These are phyloP conservation scores for Microthlaspi erraticum DNA, from an alignment of 345 rosid genomes.

Conservation along the genomic window DNA sequence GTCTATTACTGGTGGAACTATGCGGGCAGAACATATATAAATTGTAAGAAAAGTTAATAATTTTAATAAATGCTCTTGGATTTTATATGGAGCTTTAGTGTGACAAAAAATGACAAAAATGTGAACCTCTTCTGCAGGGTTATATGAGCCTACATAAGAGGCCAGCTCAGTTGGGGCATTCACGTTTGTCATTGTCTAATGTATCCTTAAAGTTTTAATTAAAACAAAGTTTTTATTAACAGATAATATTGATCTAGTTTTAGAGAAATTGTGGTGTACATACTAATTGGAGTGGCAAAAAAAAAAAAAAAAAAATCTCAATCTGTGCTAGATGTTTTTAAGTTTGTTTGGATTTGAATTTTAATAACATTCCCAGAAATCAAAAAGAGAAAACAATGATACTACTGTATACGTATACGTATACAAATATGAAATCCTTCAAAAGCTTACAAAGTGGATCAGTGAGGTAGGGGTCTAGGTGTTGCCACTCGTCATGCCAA, in stretches of 20 bases:
- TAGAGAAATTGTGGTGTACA: no score
- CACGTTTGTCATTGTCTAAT: constrained; percentile 33
- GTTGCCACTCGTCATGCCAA: constrained; percentile 31
- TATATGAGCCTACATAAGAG: constrained; percentile 32
- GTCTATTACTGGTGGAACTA: constrained; percentile 35
- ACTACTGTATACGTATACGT: neutral
- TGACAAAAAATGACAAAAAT: constrained; percentile 35
- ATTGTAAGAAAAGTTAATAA: neutral
- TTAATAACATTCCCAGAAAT: no score
- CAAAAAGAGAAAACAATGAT: no score
- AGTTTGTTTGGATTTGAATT: neutral
- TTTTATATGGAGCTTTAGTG: constrained; percentile 30
- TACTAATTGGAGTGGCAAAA: neutral
- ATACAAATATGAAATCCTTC: constrained; percentile 1
- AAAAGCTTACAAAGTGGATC: constrained; percentile 23
- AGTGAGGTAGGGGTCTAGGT: constrained; percentile 26
- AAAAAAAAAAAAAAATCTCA: neutral
- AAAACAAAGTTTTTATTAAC: neutral
- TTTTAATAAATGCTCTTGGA: constrained; percentile 24
- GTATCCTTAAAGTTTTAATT: neutral
- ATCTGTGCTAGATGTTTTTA: neutral
- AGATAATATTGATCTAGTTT: neutral
- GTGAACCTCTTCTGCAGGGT: constrained; percentile 35
- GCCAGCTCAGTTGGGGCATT: constrained; percentile 28
- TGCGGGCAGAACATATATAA: constrained; percentile 11